A percentile compares a stretch with the other conserved stretches of the same genome.
Evolutionary conservation across 2,329 filamentous ascomycete species (phyloP).

Genomic region (Venturiaceae sp.): DNA sequence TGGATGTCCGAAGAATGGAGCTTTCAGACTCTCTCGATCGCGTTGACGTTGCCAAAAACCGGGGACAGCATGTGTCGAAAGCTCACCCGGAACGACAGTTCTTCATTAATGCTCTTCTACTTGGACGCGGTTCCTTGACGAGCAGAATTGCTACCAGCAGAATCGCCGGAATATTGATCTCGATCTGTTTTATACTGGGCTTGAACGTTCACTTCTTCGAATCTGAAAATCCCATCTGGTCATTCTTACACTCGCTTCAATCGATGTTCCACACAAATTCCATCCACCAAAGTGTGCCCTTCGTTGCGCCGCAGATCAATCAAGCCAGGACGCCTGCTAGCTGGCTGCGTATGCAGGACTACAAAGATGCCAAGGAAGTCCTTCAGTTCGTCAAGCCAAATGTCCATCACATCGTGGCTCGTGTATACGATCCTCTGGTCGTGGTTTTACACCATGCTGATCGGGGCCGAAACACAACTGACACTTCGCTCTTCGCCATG

Average conservation of each 20-base stretch:
- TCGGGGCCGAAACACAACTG: slow-evolving; percentile 42
- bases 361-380: slow-evolving; percentile 67
- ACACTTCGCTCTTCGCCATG: slow-evolving; percentile 44
- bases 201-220: slow-evolving; percentile 74
- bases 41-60: slow-evolving; percentile 16
- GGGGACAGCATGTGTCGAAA: slow-evolving; percentile 15
- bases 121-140: slow-evolving; percentile 56
- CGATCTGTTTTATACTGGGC: slow-evolving; percentile 61
- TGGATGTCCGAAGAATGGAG: slow-evolving; percentile 69
- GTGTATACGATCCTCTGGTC: slow-evolving; percentile 64
- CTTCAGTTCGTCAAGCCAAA: slow-evolving; percentile 66
- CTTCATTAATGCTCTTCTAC: slow-evolving; percentile 53
- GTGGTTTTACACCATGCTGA: slow-evolving; percentile 62
- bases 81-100: slow-evolving; percentile 32
- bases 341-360: slow-evolving; percentile 69
- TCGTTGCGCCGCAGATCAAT: slow-evolving; percentile 46
- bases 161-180: slow-evolving; percentile 64
- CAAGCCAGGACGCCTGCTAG: slow-evolving; percentile 67
- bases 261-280: slow-evolving; percentile 12
- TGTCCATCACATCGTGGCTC: slow-evolving; percentile 61
- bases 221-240: slow-evolving; percentile 24
- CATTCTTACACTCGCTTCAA: slow-evolving; percentile 16
- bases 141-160: slow-evolving; percentile 68
- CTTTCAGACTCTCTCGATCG: slow-evolving; percentile 59
- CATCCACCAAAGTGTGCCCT: neutral